A percentile compares a stretch with the other conserved stretches of the same genome.
phyloP scores from a whole-genome alignment of 202 grass and related monocot species.

The Panicum virgatum region DNA sequence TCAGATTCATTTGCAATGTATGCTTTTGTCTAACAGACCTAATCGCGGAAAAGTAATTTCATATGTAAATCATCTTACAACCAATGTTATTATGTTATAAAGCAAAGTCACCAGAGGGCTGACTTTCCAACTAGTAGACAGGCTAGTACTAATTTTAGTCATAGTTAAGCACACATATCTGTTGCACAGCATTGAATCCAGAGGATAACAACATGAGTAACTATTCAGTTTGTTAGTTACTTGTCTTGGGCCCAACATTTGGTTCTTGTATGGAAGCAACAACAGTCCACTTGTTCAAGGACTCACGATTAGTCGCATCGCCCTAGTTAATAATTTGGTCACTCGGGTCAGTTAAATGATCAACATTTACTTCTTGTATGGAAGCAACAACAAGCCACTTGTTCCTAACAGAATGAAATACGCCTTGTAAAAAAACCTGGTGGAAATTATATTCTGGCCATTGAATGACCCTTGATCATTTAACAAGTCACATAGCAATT shows the following conservation, averaged over 20 bases:
- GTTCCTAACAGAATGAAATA: background rate
- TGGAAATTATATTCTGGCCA: background rate
- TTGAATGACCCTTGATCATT: background rate
- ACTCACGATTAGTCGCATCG: background rate
- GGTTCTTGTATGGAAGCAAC: background rate
- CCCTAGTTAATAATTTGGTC: background rate
- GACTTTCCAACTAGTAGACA: background rate
- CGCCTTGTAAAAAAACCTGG: background rate
- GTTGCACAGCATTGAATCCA: background rate
- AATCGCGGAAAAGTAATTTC: background rate
- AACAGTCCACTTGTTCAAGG: background rate
- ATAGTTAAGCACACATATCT: background rate
- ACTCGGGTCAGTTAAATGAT: background rate
- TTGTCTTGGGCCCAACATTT: background rate
- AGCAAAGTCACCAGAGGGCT: background rate
- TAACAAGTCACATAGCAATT: conserved; percentile 7
- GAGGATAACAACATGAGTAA: background rate
- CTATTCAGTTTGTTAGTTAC: background rate
- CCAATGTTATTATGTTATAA: background rate
- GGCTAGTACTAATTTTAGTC: background rate
- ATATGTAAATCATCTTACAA: background rate
- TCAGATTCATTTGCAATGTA: background rate
- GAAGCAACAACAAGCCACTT: background rate
- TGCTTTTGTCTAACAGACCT: background rate
- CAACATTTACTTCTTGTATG: background rate